Percentiles rank a stretch among this genome's conserved stretches.
phyloP scores from a whole-genome alignment of 208 protist genomes.

The Wallacemonas sp. region DNA sequence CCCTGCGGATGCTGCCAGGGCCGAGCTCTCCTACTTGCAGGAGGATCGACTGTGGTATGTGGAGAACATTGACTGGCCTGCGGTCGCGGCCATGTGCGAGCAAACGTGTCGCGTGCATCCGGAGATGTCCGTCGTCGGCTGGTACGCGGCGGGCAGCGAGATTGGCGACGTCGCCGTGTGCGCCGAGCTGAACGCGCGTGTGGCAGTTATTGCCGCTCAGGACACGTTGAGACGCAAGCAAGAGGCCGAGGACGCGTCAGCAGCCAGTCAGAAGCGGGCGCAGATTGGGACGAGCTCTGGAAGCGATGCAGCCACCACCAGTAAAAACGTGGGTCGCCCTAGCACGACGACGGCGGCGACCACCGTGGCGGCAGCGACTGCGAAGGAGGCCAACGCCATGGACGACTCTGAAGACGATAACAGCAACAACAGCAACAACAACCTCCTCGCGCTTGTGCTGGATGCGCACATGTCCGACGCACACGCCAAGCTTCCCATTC shows the following conservation, averaged over 20 bases:
- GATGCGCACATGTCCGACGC: conserved; percentile 6
- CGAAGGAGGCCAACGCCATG: not conserved
- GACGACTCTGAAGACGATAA: not conserved
- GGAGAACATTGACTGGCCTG: conserved; percentile 38
- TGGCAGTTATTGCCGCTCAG: conserved; percentile 19
- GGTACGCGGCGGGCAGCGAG: conserved; percentile 51
- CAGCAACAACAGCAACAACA: not conserved
- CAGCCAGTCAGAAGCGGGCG: too few species aligned
- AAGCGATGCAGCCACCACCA: not conserved
- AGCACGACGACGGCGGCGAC: too few species aligned
- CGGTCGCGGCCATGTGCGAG: conserved; percentile 33
- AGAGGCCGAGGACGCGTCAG: not conserved
- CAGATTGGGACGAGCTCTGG: too few species aligned
- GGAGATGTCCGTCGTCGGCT: conserved; percentile 57
- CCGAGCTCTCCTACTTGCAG: not conserved
- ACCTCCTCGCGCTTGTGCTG: not conserved
- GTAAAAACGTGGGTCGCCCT: not conserved
- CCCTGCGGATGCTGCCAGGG: not conserved
- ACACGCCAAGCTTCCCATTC: conserved; percentile 10
- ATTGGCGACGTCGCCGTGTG: conserved; percentile 15
- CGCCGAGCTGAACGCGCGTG: conserved; percentile 15
- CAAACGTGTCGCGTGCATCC: conserved; percentile 48
- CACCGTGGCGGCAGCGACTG: not conserved
- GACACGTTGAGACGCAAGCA: not conserved
- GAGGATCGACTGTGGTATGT: conserved; percentile 12